Evolutionary conservation across 2,329 filamentous ascomycete genomes (phyloP).

Genomic region (Thermothelomyces thermophilus): DNA sequence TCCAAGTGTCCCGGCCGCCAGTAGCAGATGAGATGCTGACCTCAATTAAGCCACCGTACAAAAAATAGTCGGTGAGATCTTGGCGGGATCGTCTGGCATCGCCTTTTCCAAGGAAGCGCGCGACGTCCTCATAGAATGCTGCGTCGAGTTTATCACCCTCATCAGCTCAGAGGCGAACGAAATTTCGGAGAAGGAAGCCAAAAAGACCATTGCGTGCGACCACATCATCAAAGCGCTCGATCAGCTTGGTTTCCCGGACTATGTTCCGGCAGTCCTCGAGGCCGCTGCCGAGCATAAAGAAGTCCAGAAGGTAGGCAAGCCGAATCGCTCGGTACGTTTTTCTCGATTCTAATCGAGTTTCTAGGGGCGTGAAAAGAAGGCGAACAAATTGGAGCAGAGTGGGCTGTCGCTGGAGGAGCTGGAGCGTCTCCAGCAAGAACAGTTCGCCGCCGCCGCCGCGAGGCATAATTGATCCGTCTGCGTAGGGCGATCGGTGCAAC

Average conservation of each 20-base stretch:
- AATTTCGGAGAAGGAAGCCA: conserved; percentile 96
- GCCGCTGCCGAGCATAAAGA: conserved; percentile 91
- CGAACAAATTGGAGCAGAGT: conserved; percentile 93
- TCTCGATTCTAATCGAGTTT: conserved; percentile 48
- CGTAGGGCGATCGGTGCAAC: not conserved
- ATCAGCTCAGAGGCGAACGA: conserved; percentile 99
- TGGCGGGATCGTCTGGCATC: conserved; percentile 66
- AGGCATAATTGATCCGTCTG: conserved; percentile 50
- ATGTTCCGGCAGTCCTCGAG: conserved; percentile 79
- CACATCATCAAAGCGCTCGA: conserved; percentile 94
- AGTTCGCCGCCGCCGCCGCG: conserved; percentile 75
- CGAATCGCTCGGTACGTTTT: not conserved
- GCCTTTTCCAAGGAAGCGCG: conserved; percentile 92
- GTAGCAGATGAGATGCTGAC: conserved; percentile 26
- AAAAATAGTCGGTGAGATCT: conserved; percentile 89
- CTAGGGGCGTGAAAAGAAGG: conserved; percentile 90
- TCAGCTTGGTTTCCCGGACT: conserved; percentile 87
- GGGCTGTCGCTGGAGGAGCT: conserved; percentile 88
- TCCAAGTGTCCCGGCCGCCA: not conserved
- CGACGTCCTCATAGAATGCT: conserved; percentile 95
- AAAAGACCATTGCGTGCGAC: conserved; percentile 98
- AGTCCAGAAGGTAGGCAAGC: conserved; percentile 66
- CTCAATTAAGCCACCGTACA: conserved; percentile 55
- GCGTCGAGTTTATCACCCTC: conserved; percentile 97
- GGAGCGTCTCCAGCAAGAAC: conserved; percentile 78